A percentile compares a stretch with the other conserved stretches of the same genome.
Conservation (phyloP, 78 protist species). For the Dictyostelium firmibasis region DNA sequence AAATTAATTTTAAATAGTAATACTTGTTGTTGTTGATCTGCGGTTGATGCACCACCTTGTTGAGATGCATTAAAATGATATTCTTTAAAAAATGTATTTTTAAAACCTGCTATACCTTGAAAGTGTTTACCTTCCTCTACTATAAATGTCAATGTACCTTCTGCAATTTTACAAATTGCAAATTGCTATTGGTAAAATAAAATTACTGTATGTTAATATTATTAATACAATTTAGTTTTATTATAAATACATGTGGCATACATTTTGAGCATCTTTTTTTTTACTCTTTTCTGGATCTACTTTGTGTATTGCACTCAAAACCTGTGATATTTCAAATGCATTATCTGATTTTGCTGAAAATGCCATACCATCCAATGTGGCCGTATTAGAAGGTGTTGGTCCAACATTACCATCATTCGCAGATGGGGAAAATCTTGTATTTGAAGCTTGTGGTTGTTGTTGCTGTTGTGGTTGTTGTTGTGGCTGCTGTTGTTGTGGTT, state of each 20-base stretch:
- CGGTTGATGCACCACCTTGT: background rate
- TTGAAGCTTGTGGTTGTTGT: background rate
- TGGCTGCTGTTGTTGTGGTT: background rate
- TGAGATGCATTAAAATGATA: slow-evolving; percentile 1
- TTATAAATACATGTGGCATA: too few relatives aligned
- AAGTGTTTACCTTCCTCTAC: slow-evolving; percentile 48
- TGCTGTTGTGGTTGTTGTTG: background rate
- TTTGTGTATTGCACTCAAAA: background rate
- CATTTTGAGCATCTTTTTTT: slow-evolving; percentile 9
- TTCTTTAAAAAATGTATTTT: slow-evolving; percentile 40
- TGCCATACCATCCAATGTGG: background rate
- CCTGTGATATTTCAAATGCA: slow-evolving; percentile 2
- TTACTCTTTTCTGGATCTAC: slow-evolving; percentile 11
- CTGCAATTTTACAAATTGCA: slow-evolving; percentile 16
- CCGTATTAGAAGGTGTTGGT: background rate
- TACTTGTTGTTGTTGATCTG: background rate
- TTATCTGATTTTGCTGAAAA: slow-evolving; percentile 22
- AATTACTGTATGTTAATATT: too few relatives aligned
- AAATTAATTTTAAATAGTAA: slow-evolving; percentile 20
- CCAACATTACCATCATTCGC: background rate
- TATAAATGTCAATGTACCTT: background rate
- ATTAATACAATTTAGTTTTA: background rate
- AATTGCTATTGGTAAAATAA: background rate
- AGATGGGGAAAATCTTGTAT: background rate
- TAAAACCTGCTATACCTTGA: slow-evolving; percentile 14